Evolutionary conservation across 108 stramenopile genomes (phyloP), one percentile per base, ranked within the genome.

Genomic region (Halocafeteria seosinensis): DNA sequence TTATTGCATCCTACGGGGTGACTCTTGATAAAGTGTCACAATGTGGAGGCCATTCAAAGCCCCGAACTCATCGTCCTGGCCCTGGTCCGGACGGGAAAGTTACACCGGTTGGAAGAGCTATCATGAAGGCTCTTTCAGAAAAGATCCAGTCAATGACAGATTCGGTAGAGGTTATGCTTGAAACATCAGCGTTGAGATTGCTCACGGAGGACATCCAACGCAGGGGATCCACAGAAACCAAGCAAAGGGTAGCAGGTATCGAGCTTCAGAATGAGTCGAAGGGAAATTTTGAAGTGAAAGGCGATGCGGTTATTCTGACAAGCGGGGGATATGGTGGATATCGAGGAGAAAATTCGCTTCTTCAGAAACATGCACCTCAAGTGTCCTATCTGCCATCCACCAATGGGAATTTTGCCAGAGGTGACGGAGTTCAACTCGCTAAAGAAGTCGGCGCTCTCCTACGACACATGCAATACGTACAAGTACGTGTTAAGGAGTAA

Each of bases 381-480:
- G 50, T 82, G 0, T 9, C 70, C 6, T 69, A 66, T n/a, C 59
- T 81, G 36, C 74, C 84, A 1, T 84, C 87, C 8, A 88, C 85
- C 24, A 82, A 79, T 52, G 87, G 87, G 0, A 33, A 64, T 0
- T 83, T 79, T 64, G 82, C 85, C 0, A 82, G 78, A 23, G 87
- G 87, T 12, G 85, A 86, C 62, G 87, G 87, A 24, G 77, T 88
- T 2, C 28, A 60, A 34, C 51, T 88, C 13, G 85, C 86, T 8
- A 78, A 82, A 11, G 71, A 78, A 1, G 64, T 88, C 36, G 95
- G 92, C 52, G 95, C 91, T 0, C 85, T 72, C 9, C 75, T 84
- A 27, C 78, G 89, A 17, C 91, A 93, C 61, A 92, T 97, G 92
- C 88, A 90, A 37, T 86, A 90, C 73, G 86, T 90, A 6, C 92